Base-by-base conservation (phyloP, 306 rosid genomes). In the Cucurbita pepo region DNA sequence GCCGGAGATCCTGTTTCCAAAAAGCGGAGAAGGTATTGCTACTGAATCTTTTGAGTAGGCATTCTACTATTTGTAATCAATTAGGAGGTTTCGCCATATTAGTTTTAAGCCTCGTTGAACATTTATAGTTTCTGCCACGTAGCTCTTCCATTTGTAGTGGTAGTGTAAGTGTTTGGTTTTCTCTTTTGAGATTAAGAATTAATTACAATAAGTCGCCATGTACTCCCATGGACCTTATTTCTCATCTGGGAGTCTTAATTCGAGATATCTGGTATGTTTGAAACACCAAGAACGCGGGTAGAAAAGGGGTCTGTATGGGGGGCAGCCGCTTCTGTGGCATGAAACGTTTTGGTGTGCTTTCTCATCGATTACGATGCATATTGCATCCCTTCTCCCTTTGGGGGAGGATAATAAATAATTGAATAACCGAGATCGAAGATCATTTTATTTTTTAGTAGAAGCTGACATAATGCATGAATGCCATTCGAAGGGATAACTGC, bases 21-120 rank as follows among this genome's bases (percentile, higher is more conserved):
- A 79, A 92, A 84, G 79, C 75, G 80, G 47, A 79, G 55, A 55
- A 88, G 98, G 96, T 92, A 85, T 21, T 8, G 18, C 5, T 73
- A 47, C 38, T 66, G 56, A 66, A 4, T 66, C 37, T 45, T 13
- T 5, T 10, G 56, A 21, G 0, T 3, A 19, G 38, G 6, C 14
- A 44, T 21, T 66, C 40, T 66, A 66, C 13, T 13, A 75, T 8
- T 10, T 75, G 67, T 60, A 25, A 47, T 48, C 58, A 45, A 41
- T 59, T 18, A 36, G 5, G 51, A n/a, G 62, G 63, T 10, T 71
- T 72, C 38, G 11, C 14, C 71, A 6, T 44, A 13, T 37, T 61
- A 3, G 1, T 37, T 37, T 74, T 11, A 5, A 44, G 7, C 9
- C 19, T 65, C 72, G 1, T 63, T 9, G 1, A 37, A 10, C 69